Evolutionary conservation across 225 moss, liverwort and hornwort species (phyloP), one percentile per base, ranked within the genome.

Genomic region (Bryoerythrophyllum caledonicum): DNA sequence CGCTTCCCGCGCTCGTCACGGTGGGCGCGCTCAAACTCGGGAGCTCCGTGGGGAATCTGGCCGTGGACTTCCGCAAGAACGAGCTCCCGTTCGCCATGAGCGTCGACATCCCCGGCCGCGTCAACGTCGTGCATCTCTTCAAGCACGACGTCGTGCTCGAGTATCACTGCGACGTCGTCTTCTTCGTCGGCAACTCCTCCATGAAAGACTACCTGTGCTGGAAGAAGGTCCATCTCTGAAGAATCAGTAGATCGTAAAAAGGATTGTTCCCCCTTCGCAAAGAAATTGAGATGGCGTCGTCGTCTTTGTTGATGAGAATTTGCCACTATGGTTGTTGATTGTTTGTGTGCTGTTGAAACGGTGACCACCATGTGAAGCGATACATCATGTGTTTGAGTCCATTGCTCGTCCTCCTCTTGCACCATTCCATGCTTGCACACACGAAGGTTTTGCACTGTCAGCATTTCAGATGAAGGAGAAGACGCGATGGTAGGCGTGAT

Each of bases 191-290:
- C 4, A 88, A 88, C 72, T 78, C 82, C 4, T 65, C 82, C 26
- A 73, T 88, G 73, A 77, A 79, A 48, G 80, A 88, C 11, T 88
- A 88, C 24, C 76, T 82, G 5, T 88, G 88, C 88, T 82, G 88
- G 88, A 82, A 61, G 73, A 88, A 88, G 57, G 88, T 88, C 30
- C 88, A 88, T 78, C 49, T 85, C 28, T 85, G n/a, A n/a, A n/a
- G 71, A 40, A 51, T 10, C 13, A 12, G 13, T 44, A 8, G 8
- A 8, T 38, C 38, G 10, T 38, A 10, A 38, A 9, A 32, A 34
- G 6, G 6, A 0, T 34, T 34, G 34, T 34, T 34, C 34, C 5
- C 34, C 34, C 5, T 6, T 34, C 34, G 6, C 34, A 34, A 34
- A n/a, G n/a, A n/a, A n/a, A n/a, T n/a, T n/a, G n/a, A n/a, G n/a